Conservation (phyloP, 305 asterid genomes). For the Solanum aculeatissimum region DNA sequence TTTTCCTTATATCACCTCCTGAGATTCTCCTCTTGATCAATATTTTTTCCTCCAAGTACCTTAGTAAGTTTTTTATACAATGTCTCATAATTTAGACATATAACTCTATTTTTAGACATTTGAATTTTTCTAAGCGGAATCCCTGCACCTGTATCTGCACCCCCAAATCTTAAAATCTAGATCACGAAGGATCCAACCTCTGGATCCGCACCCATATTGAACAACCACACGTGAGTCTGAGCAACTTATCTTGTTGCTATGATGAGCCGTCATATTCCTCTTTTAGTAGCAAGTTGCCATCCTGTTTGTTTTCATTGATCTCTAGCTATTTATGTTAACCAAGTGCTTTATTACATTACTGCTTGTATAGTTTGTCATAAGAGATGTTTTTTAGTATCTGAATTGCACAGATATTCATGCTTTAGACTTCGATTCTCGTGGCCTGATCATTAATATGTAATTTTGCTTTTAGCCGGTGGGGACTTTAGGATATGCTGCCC, state of each 20-base stretch:
- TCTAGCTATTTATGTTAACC: not conserved
- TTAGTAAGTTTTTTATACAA: not conserved
- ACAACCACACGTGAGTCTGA: not conserved
- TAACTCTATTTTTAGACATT: not conserved
- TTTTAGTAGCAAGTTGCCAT: not conserved
- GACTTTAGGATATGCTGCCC: conserved; percentile 90
- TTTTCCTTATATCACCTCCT: not conserved
- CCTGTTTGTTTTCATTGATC: not conserved
- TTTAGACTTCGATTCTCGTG: not conserved
- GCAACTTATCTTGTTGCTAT: not conserved
- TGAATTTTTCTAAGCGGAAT: not conserved
- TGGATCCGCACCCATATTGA: not conserved
- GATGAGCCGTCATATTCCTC: not conserved
- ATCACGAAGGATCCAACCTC: not conserved
- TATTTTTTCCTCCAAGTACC: not conserved
- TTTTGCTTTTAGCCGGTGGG: conserved; percentile 65
- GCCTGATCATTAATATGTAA: not conserved
- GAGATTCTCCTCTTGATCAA: not conserved
- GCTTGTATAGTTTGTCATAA: not conserved
- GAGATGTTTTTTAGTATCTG: not conserved
- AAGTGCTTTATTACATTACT: not conserved
- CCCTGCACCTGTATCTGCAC: not conserved
- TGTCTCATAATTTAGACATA: not conserved
- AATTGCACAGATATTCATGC: not conserved
- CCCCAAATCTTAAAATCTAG: not conserved